Evolutionary conservation across 1,139 yeast species (phyloP), one percentile per base, ranked within the genome.

Genomic region (Scheffersomyces segobiensis): DNA sequence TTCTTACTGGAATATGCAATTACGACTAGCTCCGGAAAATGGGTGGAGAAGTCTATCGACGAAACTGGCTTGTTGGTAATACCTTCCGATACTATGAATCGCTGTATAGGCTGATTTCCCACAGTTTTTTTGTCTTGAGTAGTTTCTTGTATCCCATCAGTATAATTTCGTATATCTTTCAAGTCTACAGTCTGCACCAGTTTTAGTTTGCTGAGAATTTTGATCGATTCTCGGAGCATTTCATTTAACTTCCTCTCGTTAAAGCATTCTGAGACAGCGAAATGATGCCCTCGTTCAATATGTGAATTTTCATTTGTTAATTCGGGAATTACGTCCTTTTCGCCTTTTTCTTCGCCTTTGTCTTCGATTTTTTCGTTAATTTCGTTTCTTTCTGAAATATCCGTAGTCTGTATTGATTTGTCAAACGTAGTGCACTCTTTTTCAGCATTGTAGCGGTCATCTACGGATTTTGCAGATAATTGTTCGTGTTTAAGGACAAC

Each of bases 1-100:
- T 48, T 48, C 49, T 24, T 24, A 52, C 42, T 32, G 19, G 67
- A 54, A 60, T 76, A 78, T 17, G 77, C 67, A 0, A 78, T 76
- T 0, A 82, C 80, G 7, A 83, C 65, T 52, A 79, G 74, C 55
- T 83, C 83, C 0, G 78, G 74, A 60, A 70, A 74, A 55, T 73
- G 72, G 0, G 74, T 76, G 14, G 80, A 82, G 71, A 78, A 77
- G 57, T 75, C 84, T 3, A 83, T 58, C n/a, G 71, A 70, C 1
- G 75, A 71, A 2, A 83, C 69, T 1, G 77, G 70, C 49, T 80
- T 52, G n/a, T 52, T 46, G 10, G 46, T 21, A 2, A 51, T 54
- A 32, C 57, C 56, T 24, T 48, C 24, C 8, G 50, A 48, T 20
- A 20, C 5, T 20, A 24, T 24, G n/a, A 48, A n/a, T 20, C 17